Evolutionary conservation across 2,329 filamentous ascomycete genomes (phyloP).

Genomic region (Phaeosphaeria sp.): DNA sequence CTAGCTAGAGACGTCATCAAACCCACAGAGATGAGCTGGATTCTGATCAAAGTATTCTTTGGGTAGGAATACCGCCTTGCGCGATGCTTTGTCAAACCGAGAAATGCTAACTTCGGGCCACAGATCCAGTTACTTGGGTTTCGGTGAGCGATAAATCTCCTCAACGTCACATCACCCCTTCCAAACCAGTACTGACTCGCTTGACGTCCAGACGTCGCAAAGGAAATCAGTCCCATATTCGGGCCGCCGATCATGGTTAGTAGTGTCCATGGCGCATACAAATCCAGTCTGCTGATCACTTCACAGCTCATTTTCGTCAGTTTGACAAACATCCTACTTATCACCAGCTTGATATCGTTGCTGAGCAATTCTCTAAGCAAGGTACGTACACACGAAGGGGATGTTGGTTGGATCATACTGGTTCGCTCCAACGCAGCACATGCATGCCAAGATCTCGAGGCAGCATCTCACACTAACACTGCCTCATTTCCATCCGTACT

Average conservation of each 20-base stretch:
- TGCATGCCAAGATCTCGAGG: conserved; percentile 23
- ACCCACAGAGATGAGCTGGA: conserved; percentile 74
- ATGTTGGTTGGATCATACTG: conserved; percentile 26
- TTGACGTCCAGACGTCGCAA: conserved; percentile 51
- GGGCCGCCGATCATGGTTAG: conserved; percentile 61
- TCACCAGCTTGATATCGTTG: conserved; percentile 80
- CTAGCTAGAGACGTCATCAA: conserved; percentile 74
- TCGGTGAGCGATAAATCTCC: conserved; percentile 57
- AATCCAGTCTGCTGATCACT: conserved; percentile 33
- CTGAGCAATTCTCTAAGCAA: conserved; percentile 75
- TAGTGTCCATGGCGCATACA: conserved; percentile 12
- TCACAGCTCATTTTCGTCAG: conserved; percentile 73
- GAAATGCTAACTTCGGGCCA: conserved; percentile 3
- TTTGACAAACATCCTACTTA: conserved; percentile 78
- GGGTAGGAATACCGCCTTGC: conserved; percentile 54
- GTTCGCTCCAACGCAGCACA: conserved; percentile 11
- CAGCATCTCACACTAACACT: conserved; percentile 23
- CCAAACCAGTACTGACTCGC: conserved; percentile 22
- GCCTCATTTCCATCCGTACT: conserved; percentile 21
- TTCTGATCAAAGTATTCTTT: conserved; percentile 81
- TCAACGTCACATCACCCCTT: neutral
- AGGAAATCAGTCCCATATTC: conserved; percentile 53
- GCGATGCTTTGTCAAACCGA: neutral
- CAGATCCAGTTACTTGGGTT: conserved; percentile 74
- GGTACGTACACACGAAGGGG: conserved; percentile 47